A percentile compares a stretch with the other conserved stretches of the same genome.
phyloP scores from a whole-genome alignment of 768 basidiomycete species.

The Lactarius deliciosus region DNA sequence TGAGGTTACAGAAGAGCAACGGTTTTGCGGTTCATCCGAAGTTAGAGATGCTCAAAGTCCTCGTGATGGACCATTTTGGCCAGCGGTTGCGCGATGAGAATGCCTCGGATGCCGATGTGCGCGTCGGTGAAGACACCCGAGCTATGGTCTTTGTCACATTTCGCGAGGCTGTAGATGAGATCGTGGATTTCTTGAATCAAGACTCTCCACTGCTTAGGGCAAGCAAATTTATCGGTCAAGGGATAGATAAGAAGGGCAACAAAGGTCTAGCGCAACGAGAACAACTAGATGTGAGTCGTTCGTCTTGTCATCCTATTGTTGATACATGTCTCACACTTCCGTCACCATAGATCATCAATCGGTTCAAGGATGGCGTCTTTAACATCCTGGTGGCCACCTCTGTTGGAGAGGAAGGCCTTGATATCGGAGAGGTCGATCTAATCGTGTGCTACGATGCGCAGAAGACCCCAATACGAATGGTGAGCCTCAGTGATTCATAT shows the following conservation, averaged over 20 bases:
- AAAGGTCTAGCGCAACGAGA: conserved; percentile 91
- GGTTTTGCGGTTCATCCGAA: conserved; percentile 83
- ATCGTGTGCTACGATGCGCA: conserved; percentile 97
- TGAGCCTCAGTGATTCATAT: conserved; percentile 38
- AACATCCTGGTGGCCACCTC: conserved; percentile 96
- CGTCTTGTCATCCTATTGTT: not conserved
- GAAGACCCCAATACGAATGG: conserved; percentile 96
- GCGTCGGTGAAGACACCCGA: conserved; percentile 47
- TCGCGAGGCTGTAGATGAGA: conserved; percentile 87
- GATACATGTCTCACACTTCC: conserved; percentile 4
- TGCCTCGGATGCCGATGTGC: conserved; percentile 21
- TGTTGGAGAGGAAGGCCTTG: conserved; percentile 96
- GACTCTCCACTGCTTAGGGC: conserved; percentile 80
- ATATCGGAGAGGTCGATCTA: conserved; percentile 96
- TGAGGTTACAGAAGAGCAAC: conserved; percentile 53
- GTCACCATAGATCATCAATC: conserved; percentile 65
- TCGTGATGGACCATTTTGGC: conserved; percentile 81
- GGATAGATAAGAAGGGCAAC: conserved; percentile 77
- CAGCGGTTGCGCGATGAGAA: conserved; percentile 40
- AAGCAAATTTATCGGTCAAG: conserved; percentile 88
- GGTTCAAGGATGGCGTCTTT: conserved; percentile 83
- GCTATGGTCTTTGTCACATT: conserved; percentile 97
- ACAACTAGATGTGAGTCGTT: conserved; percentile 70
- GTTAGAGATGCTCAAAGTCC: conserved; percentile 75
- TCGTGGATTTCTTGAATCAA: conserved; percentile 74